Evolutionary conservation across 352 stramenopile species (phyloP), one percentile per base, ranked within the genome.

Genomic region (Globisporangium paroecandrum): DNA sequence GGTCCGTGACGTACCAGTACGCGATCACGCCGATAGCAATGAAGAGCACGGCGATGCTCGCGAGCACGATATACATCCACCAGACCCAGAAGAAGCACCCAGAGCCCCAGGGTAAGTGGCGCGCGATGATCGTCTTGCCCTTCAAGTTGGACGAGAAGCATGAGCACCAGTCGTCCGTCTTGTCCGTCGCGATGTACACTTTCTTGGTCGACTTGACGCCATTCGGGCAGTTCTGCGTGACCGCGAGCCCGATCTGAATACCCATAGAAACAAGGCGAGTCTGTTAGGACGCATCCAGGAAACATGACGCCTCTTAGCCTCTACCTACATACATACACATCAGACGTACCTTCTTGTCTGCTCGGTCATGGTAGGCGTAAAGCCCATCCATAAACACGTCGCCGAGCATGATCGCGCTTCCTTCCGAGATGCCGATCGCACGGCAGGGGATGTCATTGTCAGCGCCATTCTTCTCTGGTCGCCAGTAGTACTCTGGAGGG

Each of bases 381-480:
- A 95, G 68, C 0, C 87, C 87, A 61, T 95, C 87, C 82, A 95
- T 90, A 58, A 95, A 92, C n/a, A 95, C 87, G 55, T 90, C 81
- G 10, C 87, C 87, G 13, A 95, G 78, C 51, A 95, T 77, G 36
- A 82, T 89, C 32, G 79, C 78, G 1, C 76, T 77, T 22, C 83
- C 81, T 68, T 95, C 87, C 0, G 85, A 87, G 54, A 95, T 90
- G n/a, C 87, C 87, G 9, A 94, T 83, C 0, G 87, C 85, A 47
- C 87, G 82, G 34, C 87, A 95, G 2, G 78, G 75, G 12, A 72
- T 75, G 55, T 81, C 76, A 9, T 73, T 69, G 65, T 87, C 79
- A 13, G 65, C 69, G 20, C 84, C 84, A 69, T 92, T 92, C 79
- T 90, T 83, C 72, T 93, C 83, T 8, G 87, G 87, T 0, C 87